Conservation (phyloP, 2,329 filamentous ascomycete species). For the Achaetomium macrosporum region DNA sequence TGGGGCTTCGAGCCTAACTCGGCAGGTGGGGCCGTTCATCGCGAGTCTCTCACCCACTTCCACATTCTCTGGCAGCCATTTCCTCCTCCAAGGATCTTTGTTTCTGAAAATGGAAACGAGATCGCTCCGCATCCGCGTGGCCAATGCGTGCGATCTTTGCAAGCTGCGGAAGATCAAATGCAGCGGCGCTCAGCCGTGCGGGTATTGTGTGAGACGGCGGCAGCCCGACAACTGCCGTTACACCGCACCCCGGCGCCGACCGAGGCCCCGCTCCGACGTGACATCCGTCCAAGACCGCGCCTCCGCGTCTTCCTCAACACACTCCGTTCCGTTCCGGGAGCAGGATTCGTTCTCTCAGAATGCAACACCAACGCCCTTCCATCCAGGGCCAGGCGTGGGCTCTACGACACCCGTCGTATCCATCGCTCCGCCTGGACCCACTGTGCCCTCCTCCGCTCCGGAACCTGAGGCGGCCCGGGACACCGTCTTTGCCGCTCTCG, state of each 20-base stretch:
- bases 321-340: constrained; percentile 1
- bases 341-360: background rate
- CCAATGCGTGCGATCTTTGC: constrained; percentile 50
- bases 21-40: no score
- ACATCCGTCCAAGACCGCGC: constrained; percentile 1
- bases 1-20: no score
- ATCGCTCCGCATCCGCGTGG: constrained; percentile 34
- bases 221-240: constrained; percentile 42
- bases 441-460: background rate
- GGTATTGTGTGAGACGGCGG: constrained; percentile 42
- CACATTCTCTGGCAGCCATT: background rate
- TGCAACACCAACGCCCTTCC: background rate
- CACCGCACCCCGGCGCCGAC: constrained; percentile 39
- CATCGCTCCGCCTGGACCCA: background rate
- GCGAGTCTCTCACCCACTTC: background rate
- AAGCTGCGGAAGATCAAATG: constrained; percentile 52
- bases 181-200: constrained; percentile 48
- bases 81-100: background rate
- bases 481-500: constrained; percentile 3
- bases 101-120: constrained; percentile 16
- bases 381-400: background rate
- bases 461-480: background rate
- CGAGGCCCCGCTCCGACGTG: constrained; percentile 16
- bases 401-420: background rate
- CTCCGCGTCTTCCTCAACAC: background rate